These are phyloP conservation scores for Phylloporus rhodoxanthus DNA, from an alignment of 768 basidiomycete species.

Conservation along the genomic window DNA sequence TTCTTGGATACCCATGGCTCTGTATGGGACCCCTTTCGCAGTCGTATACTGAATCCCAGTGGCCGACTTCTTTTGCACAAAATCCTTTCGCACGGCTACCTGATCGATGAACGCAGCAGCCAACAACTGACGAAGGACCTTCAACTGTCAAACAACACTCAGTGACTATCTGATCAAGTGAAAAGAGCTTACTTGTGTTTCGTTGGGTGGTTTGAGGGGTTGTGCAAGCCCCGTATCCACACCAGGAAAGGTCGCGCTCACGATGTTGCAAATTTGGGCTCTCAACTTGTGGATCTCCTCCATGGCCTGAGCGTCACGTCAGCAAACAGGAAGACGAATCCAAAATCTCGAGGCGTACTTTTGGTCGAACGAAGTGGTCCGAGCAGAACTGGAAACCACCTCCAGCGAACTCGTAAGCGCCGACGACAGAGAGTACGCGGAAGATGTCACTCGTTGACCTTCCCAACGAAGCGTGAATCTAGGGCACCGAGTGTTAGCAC, in stretches of 20 bases:
- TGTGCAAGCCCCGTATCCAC: constrained; percentile 53
- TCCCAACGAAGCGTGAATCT: constrained; percentile 80
- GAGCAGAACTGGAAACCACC: constrained; percentile 76
- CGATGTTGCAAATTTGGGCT: constrained; percentile 81
- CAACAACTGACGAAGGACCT: constrained; percentile 82
- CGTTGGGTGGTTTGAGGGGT: constrained; percentile 69
- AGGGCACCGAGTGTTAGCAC: constrained; percentile 2
- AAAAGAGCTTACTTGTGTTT: constrained; percentile 55
- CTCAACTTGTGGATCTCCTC: constrained; percentile 97
- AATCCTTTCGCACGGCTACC: constrained; percentile 85
- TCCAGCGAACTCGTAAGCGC: constrained; percentile 91
- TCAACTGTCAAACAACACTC: constrained; percentile 50
- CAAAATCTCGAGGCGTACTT: constrained; percentile 45
- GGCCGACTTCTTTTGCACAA: constrained; percentile 52
- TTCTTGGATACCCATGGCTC: constrained; percentile 69
- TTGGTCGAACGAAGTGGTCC: constrained; percentile 84
- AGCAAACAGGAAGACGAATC: neutral
- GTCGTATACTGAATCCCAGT: constrained; percentile 67
- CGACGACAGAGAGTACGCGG: constrained; percentile 85
- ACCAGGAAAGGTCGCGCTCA: constrained; percentile 69
- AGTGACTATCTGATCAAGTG: neutral
- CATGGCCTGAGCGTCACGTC: constrained; percentile 65
- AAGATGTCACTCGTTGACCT: constrained; percentile 79
- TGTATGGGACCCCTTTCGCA: constrained; percentile 77
- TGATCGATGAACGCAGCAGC: constrained; percentile 93